Evolutionary conservation across 768 basidiomycete genomes (phyloP).

Genomic region (Gelatoporia subvermispora): DNA sequence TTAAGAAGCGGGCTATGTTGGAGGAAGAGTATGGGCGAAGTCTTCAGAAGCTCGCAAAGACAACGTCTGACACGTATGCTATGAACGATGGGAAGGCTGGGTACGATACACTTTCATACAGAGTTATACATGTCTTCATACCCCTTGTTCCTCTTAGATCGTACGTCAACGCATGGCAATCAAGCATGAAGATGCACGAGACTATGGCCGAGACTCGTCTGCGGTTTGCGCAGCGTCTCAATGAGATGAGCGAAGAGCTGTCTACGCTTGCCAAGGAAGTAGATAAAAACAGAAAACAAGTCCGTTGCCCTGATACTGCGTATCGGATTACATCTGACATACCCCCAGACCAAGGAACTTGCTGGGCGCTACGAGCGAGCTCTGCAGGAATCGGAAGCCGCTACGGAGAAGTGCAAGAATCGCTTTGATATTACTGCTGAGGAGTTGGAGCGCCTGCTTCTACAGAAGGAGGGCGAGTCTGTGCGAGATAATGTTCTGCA

Average conservation of each 20-base stretch:
- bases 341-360: constrained; percentile 81
- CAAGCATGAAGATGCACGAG: constrained; percentile 85
- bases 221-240: constrained; percentile 78
- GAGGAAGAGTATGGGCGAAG: constrained; percentile 94
- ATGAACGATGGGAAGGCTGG: constrained; percentile 93
- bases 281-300: constrained; percentile 90
- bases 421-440: constrained; percentile 88
- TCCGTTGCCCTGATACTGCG: constrained; percentile 25
- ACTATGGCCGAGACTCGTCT: constrained; percentile 84
- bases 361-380: constrained; percentile 83
- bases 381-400: constrained; percentile 79
- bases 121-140: background rate
- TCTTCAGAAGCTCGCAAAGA: constrained; percentile 76
- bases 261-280: constrained; percentile 82
- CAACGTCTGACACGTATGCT: constrained; percentile 77
- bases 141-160: constrained; percentile 11
- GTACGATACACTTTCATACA: constrained; percentile 31
- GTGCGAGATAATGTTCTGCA: constrained; percentile 76
- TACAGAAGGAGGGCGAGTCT: constrained; percentile 95
- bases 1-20: constrained; percentile 87
- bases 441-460: constrained; percentile 85
- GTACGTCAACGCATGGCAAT: constrained; percentile 84
- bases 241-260: constrained; percentile 97
- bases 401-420: constrained; percentile 84
- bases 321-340: background rate